phyloP scores from a whole-genome alignment of 2,329 filamentous ascomycete genomes.

The Hawksworthiomyces lignivorus region DNA sequence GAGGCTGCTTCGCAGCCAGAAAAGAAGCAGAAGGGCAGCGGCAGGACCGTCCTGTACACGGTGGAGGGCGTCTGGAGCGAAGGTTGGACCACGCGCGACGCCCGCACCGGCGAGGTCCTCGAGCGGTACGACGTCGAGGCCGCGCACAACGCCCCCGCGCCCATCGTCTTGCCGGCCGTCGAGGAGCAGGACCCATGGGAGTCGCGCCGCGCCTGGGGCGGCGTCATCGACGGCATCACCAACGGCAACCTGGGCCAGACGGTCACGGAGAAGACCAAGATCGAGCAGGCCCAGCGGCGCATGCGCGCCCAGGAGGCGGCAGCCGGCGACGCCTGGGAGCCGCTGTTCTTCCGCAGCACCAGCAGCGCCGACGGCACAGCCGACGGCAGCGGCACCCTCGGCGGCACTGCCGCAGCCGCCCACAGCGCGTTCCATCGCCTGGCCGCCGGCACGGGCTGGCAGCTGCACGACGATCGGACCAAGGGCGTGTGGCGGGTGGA shows the following conservation, averaged over 20 bases:
- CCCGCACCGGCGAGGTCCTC: conserved; percentile 23
- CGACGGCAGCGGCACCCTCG: no score
- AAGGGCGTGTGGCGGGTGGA: conserved; percentile 32
- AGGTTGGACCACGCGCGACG: conserved; percentile 29
- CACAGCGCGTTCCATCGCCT: conserved; percentile 26
- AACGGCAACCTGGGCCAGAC: conserved; percentile 68
- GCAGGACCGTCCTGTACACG: conserved; percentile 28
- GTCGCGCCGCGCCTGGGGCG: conserved; percentile 70
- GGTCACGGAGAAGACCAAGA: conserved; percentile 63
- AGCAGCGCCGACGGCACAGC: no score
- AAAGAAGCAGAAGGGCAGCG: conserved; percentile 19
- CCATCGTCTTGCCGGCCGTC: conserved; percentile 37
- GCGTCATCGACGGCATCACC: conserved; percentile 66
- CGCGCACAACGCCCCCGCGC: conserved; percentile 23
- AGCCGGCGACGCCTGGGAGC: conserved; percentile 33
- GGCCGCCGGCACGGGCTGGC: conserved; percentile 21
- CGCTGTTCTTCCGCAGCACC: conserved; percentile 26
- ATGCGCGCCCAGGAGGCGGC: conserved; percentile 62
- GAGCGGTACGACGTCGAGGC: conserved; percentile 31
- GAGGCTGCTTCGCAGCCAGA: no score
- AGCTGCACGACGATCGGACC: conserved; percentile 26
- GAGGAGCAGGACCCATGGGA: conserved; percentile 74
- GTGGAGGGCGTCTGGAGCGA: conserved; percentile 36
- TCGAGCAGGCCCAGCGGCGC: conserved; percentile 75
- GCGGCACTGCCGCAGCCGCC: conserved; percentile 14